These are phyloP conservation scores for Penicillium waksmanii DNA, from an alignment of 495 filamentous ascomycete species.

Conservation along the genomic window DNA sequence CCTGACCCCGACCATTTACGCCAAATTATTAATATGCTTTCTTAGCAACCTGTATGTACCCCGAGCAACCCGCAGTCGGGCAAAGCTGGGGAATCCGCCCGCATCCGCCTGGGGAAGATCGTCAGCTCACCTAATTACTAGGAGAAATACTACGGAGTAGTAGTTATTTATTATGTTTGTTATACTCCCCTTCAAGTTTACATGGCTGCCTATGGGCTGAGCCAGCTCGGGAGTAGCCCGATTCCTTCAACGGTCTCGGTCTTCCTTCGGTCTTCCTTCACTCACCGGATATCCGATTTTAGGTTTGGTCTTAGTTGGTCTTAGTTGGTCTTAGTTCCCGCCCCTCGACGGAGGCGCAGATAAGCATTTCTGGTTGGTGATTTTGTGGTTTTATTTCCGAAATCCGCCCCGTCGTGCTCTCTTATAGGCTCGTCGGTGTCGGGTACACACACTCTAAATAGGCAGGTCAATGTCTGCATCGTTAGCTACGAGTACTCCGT, in stretches of 20 bases:
- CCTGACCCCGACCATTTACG: background rate
- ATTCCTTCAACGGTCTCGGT: no score
- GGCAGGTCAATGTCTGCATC: background rate
- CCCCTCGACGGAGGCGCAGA: constrained; percentile 1
- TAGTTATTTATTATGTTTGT: no score
- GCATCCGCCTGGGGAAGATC: background rate
- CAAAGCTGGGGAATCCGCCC: background rate
- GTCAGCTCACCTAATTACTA: background rate
- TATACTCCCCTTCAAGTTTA: no score
- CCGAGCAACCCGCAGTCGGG: background rate
- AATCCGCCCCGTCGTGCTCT: background rate
- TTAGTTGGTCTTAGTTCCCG: background rate
- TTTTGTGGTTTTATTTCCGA: background rate
- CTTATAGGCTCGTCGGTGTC: background rate
- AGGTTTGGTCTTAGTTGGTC: constrained; percentile 2
- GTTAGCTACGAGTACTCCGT: background rate
- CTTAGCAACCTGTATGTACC: constrained; percentile 3
- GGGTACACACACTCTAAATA: background rate
- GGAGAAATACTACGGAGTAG: no score
- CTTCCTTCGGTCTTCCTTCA: no score
- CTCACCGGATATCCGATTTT: constrained; percentile 21
- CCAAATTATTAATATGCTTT: constrained; percentile 9
- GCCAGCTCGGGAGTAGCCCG: background rate
- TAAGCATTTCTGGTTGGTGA: constrained; percentile 7
- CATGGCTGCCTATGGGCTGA: no score